phyloP scores from a whole-genome alignment of 1,139 yeast species.

The Suhomyces bokatorum region DNA sequence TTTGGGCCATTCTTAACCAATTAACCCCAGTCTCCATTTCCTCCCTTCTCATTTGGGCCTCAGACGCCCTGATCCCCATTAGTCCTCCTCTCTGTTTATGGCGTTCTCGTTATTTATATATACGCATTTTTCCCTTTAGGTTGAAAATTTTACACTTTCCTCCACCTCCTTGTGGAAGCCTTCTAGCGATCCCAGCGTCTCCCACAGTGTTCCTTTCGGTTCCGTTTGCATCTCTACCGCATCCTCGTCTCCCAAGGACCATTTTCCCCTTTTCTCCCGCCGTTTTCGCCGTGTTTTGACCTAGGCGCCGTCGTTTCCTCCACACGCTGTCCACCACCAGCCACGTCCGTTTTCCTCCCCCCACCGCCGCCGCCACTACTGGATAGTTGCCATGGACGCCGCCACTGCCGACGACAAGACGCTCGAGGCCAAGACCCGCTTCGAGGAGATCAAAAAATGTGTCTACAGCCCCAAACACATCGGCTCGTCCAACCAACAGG shows the following conservation, averaged over 20 bases:
- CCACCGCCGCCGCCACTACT: neutral
- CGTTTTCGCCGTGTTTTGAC: neutral
- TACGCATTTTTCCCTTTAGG: neutral
- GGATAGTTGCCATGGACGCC: constrained; percentile 3
- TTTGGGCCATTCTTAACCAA: no score
- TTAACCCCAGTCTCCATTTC: no score
- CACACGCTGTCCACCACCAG: neutral
- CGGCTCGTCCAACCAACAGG: constrained; percentile 71
- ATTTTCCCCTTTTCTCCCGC: neutral
- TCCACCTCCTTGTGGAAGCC: constrained; percentile 1
- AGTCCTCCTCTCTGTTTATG: neutral
- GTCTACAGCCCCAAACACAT: constrained; percentile 57
- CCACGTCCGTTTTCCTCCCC: neutral
- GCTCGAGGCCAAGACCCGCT: constrained; percentile 64
- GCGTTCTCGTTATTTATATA: neutral
- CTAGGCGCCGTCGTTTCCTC: neutral
- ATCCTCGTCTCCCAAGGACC: no score
- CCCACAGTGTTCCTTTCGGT: neutral
- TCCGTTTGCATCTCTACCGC: neutral
- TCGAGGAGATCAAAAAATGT: constrained; percentile 57
- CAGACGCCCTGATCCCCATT: neutral
- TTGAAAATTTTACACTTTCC: constrained; percentile 1
- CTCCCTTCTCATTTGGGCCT: no score
- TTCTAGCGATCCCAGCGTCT: neutral
- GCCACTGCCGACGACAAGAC: constrained; percentile 48